Evolutionary conservation across 805 yeast species (phyloP), one percentile per base, ranked within the genome.

Genomic region (Hanseniaspora thailandica): DNA sequence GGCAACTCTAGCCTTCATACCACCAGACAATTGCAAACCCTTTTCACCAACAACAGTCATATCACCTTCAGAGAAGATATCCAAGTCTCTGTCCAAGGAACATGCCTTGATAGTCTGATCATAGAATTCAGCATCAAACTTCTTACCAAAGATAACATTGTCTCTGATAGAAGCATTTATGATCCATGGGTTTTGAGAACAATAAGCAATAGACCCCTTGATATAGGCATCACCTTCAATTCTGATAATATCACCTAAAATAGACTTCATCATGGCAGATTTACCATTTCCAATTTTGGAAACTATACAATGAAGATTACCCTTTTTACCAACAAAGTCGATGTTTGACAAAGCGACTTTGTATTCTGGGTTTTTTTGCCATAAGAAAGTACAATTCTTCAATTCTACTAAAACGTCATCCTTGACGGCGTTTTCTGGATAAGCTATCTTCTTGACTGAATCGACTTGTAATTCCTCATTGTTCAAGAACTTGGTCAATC

Each of bases 21-120:
- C 98, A 49, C 98, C 98, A 40, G 96, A 86, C 47, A 93, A 73
- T 13, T 97, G 86, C 49, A 93, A 89, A 58, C 98, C 98, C 66
- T 90, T 87, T 70, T 93, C 98, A 57, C 98, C 98, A 55, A 93
- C 97, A 60, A 85, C 79, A 5, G 98, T 93, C 49, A 74, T 74
- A 65, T 93, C 97, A 52, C 96, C 96, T 62, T 86, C 85, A 1
- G 96, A 87, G 56, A 93, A 74, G 30, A 82, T 78, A 30, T 76
- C 78, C 57, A 93, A 71, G 70, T 93, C 98, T 26, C 80, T 80
- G 12, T 74, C 68, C 60, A 93, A 75, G 13, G 95, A 96, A 73
- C 98, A 93, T 0, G 96, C 96, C 49, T 80, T 78, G 22, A 93
- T 69, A 0, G 95, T 90, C 59, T 75, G 76, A 33, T 82, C 76